Evolutionary conservation across 768 basidiomycete genomes (phyloP).

Genomic region (Russula ochroleuca): DNA sequence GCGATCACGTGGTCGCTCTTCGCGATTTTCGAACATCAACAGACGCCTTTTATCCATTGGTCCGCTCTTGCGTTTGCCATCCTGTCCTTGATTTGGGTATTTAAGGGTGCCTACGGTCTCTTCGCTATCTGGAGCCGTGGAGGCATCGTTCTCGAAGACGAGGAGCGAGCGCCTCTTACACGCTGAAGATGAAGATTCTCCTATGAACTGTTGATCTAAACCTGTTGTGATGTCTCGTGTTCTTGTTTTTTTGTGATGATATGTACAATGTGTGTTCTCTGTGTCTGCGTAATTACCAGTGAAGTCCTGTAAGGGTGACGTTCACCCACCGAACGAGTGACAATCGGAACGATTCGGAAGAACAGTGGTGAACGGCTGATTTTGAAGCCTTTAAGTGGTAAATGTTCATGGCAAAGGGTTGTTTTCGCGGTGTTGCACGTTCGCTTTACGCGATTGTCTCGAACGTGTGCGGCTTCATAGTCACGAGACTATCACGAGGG

Average conservation of each 20-base stretch:
- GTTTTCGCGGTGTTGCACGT: no score
- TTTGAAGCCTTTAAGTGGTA: no score
- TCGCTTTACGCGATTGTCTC: no score
- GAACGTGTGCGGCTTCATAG: no score
- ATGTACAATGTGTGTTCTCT: not conserved
- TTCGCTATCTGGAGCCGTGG: conserved; percentile 39
- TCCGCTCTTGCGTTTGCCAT: conserved; percentile 79
- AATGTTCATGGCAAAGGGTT: no score
- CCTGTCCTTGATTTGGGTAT: conserved; percentile 77
- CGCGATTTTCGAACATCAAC: conserved; percentile 83
- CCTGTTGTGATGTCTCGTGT: not conserved
- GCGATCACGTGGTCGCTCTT: conserved; percentile 93
- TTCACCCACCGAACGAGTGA: no score
- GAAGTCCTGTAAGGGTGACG: no score
- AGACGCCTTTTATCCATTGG: conserved; percentile 83
- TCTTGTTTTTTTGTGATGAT: not conserved
- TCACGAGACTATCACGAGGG: not conserved
- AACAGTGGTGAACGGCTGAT: no score
- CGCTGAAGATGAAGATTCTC: conserved; percentile 27
- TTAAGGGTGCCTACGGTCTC: conserved; percentile 66
- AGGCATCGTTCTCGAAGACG: conserved; percentile 68
- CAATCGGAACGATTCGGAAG: no score
- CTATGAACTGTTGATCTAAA: not conserved
- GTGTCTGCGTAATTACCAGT: not conserved
- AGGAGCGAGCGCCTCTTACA: conserved; percentile 84